These are phyloP conservation scores for Ramaria sp. DNA, from an alignment of 768 basidiomycete species.

Conservation along the genomic window DNA sequence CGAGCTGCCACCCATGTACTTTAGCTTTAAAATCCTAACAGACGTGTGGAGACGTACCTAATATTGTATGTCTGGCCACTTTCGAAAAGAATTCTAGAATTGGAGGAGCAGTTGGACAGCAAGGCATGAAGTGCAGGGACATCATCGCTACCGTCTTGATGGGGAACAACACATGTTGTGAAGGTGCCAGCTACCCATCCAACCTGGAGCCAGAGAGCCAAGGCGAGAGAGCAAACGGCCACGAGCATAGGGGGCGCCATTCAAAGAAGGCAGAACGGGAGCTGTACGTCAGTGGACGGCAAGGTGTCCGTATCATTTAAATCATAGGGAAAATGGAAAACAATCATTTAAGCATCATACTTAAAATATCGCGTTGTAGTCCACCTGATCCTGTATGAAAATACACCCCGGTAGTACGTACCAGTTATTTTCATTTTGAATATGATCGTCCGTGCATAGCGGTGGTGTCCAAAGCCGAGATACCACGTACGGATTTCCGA, in stretches of 20 bases:
- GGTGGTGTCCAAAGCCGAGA: too few species aligned
- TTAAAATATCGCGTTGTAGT: too few species aligned
- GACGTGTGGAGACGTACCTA: not conserved
- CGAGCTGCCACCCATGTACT: conserved; percentile 24
- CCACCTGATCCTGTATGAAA: too few species aligned
- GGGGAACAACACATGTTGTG: not conserved
- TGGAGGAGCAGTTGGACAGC: conserved; percentile 4
- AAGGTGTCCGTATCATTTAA: too few species aligned
- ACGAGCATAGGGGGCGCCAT: not conserved
- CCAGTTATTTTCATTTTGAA: too few species aligned
- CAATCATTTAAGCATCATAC: too few species aligned
- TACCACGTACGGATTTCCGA: too few species aligned
- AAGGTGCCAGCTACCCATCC: not conserved
- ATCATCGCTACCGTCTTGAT: not conserved
- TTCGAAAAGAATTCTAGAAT: conserved; percentile 44
- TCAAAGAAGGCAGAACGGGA: not conserved
- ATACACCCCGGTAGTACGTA: too few species aligned
- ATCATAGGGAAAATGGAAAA: too few species aligned
- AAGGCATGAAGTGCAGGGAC: not conserved
- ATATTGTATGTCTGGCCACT: conserved; percentile 51
- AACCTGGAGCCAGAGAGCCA: not conserved
- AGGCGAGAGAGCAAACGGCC: not conserved
- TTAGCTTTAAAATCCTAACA: not conserved
- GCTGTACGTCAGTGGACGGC: too few species aligned
- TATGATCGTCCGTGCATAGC: too few species aligned